These are phyloP conservation scores for Globisporangium nodosum DNA, from an alignment of 352 stramenopile genomes.

Conservation along the genomic window DNA sequence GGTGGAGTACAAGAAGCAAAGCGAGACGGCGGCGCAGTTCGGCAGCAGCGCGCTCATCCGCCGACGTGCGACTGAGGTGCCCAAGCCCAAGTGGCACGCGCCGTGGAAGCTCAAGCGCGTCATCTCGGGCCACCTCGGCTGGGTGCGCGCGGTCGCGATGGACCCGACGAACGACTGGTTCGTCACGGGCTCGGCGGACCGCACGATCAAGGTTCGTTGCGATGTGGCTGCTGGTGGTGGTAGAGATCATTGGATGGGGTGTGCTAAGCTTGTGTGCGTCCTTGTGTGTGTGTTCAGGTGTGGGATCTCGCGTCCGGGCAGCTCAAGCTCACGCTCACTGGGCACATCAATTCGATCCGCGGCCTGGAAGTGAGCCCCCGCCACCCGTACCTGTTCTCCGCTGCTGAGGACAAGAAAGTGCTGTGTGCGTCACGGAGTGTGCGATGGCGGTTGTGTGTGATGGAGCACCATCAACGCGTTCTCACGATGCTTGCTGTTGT, in stretches of 20 bases:
- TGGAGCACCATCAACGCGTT: background rate
- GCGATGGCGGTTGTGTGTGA: background rate
- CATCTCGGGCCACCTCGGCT: conserved; percentile 94
- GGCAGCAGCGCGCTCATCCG: conserved; percentile 64
- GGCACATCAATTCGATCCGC: conserved; percentile 97
- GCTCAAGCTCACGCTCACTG: conserved; percentile 98
- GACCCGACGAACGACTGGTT: conserved; percentile 99
- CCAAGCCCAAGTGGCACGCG: conserved; percentile 97
- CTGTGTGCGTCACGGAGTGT: conserved; percentile 49
- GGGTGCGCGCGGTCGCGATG: conserved; percentile 96
- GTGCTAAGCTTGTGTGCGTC: background rate
- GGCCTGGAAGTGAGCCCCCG: conserved; percentile 93
- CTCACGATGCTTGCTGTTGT: background rate
- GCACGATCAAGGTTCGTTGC: conserved; percentile 93
- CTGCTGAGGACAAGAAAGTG: conserved; percentile 99
- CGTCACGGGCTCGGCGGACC: conserved; percentile 95
- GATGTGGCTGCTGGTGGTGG: background rate
- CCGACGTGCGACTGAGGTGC: conserved; percentile 82
- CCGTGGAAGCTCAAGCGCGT: conserved; percentile 98
- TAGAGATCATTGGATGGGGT: background rate
- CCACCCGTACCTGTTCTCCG: conserved; percentile 98
- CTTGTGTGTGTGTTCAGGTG: conserved; percentile 9
- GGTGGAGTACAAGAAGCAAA: conserved; percentile 59
- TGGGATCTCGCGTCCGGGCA: conserved; percentile 97
- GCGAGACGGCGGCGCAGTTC: conserved; percentile 42